A percentile compares a stretch with the other conserved stretches of the same genome.
phyloP scores from a whole-genome alignment of 2,329 filamentous ascomycete species.

The Hymenoscyphus repandus region DNA sequence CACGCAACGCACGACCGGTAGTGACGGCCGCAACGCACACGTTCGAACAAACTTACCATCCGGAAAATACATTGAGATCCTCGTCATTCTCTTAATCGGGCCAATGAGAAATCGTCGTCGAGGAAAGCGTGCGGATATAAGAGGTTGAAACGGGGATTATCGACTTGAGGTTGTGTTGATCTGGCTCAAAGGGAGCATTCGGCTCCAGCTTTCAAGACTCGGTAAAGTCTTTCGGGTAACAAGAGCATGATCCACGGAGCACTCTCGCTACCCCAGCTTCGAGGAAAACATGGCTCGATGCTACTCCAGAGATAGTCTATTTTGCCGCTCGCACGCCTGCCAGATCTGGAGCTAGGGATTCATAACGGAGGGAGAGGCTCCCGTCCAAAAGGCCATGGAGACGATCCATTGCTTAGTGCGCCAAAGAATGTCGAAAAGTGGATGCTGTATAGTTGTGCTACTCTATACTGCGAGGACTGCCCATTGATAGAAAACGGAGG shows the following conservation, averaged over 20 bases:
- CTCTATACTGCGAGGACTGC: neutral
- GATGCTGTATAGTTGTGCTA: neutral
- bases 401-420: neutral
- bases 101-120: constrained; percentile 7
- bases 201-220: constrained; percentile 1
- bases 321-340: constrained; percentile 6
- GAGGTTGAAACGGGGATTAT: constrained; percentile 15
- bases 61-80: neutral
- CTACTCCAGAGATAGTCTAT: neutral
- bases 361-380: constrained; percentile 3
- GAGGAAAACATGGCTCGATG: neutral
- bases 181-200: neutral
- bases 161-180: constrained; percentile 1
- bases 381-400: neutral
- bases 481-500: neutral
- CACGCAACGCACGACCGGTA: neutral
- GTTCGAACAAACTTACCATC: neutral
- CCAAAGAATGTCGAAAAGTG: neutral
- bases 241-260: neutral
- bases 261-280: constrained; percentile 3
- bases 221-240: constrained; percentile 1
- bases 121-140: constrained; percentile 12
- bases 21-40: neutral
- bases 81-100: constrained; percentile 9
- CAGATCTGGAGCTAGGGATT: neutral